These are phyloP conservation scores for Mallotus nudiflorus DNA, from an alignment of 345 rosid genomes.

Conservation along the genomic window DNA sequence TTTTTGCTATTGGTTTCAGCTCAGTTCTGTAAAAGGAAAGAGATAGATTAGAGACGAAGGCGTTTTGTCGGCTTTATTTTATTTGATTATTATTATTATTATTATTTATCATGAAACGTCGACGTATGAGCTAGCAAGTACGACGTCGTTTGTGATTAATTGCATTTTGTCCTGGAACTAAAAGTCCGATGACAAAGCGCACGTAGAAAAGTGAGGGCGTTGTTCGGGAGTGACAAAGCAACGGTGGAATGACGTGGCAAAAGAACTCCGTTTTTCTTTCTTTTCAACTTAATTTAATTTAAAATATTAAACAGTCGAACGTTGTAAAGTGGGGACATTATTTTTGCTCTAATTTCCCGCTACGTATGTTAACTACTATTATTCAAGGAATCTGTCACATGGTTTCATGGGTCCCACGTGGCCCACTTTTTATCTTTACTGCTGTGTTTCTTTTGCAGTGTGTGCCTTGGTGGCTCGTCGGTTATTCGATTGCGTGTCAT, in stretches of 20 bases:
- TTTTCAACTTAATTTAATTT: not conserved
- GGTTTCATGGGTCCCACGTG: conserved; percentile 25
- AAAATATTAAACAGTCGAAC: conserved; percentile 34
- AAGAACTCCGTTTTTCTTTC: not conserved
- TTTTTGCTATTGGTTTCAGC: not conserved
- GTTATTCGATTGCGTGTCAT: not conserved
- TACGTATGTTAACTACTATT: not conserved
- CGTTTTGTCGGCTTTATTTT: no score
- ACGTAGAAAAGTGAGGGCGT: conserved; percentile 18
- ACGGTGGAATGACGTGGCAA: conserved; percentile 45
- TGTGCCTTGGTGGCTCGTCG: not conserved
- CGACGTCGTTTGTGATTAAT: not conserved
- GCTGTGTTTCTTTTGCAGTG: not conserved
- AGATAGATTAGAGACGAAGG: conserved; percentile 8
- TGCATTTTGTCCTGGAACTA: not conserved
- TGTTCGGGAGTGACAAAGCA: conserved; percentile 6
- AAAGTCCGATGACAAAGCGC: conserved; percentile 26
- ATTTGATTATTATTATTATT: no score
- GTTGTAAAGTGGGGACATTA: conserved; percentile 47
- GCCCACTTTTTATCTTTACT: not conserved
- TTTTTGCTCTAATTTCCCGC: conserved; percentile 31
- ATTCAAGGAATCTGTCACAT: conserved; percentile 8
- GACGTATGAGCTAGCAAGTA: not conserved
- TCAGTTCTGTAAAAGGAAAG: conserved; percentile 5
- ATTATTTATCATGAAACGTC: not conserved